These are phyloP conservation scores for Pseudonectria buxi DNA, from an alignment of 2,329 filamentous ascomycete genomes.

Conservation along the genomic window DNA sequence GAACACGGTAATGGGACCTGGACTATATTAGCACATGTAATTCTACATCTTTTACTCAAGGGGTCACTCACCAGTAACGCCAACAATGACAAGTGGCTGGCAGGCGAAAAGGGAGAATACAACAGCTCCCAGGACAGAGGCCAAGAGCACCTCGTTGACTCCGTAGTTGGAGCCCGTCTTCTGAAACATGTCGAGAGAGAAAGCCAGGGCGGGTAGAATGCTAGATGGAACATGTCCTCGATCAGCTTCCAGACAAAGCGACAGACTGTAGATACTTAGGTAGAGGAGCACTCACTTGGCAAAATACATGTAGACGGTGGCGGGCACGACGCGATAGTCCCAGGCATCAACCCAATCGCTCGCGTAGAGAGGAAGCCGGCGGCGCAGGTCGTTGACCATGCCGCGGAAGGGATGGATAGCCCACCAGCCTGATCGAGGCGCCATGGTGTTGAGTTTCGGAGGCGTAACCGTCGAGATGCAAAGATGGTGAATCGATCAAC, in stretches of 20 bases:
- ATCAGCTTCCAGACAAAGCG: too few relatives aligned
- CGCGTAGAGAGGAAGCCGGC: constrained; percentile 67
- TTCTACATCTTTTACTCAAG: not conserved
- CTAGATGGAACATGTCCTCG: constrained; percentile 37
- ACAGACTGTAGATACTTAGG: too few relatives aligned
- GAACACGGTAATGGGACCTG: constrained; percentile 84
- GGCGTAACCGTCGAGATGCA: too few relatives aligned
- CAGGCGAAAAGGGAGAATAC: constrained; percentile 75
- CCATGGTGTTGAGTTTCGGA: not conserved
- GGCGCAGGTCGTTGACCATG: constrained; percentile 71
- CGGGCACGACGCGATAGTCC: constrained; percentile 83
- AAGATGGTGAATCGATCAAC: too few relatives aligned
- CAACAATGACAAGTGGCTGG: constrained; percentile 84
- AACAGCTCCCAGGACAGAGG: constrained; percentile 74
- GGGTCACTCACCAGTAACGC: constrained; percentile 59
- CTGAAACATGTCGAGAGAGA: constrained; percentile 88
- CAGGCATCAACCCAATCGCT: constrained; percentile 84
- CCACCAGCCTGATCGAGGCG: constrained; percentile 52
- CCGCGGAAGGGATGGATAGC: constrained; percentile 67
- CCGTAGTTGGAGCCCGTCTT: constrained; percentile 80
- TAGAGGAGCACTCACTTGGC: constrained; percentile 68
- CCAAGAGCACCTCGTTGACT: constrained; percentile 84
- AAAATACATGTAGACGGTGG: constrained; percentile 92
- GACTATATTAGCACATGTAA: constrained; percentile 3
- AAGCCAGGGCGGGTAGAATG: constrained; percentile 79